These are phyloP conservation scores for Chlorencoelia australis DNA, from an alignment of 2,329 filamentous ascomycete genomes.

Conservation along the genomic window DNA sequence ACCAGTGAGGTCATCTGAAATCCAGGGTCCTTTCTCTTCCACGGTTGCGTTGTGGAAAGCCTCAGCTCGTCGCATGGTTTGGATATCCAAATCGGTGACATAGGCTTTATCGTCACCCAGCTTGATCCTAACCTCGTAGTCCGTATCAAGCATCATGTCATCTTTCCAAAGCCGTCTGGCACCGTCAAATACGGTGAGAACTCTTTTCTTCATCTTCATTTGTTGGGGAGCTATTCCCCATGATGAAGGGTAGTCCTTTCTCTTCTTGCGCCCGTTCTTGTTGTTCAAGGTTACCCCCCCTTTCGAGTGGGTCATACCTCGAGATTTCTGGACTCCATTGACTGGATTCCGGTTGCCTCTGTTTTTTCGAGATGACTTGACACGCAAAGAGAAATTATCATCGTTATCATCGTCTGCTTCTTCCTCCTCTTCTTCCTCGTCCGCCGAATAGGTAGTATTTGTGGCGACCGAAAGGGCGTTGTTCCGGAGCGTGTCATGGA, in stretches of 20 bases:
- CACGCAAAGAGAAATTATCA: slow-evolving; percentile 45
- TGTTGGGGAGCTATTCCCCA: slow-evolving; percentile 90
- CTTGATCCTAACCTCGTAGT: slow-evolving; percentile 84
- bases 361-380: slow-evolving; percentile 32
- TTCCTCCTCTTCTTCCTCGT: slow-evolving; percentile 40
- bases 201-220: slow-evolving; percentile 98
- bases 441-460: slow-evolving; percentile 38
- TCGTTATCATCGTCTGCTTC: slow-evolving; percentile 46
- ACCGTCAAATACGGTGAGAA: slow-evolving; percentile 87
- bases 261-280: slow-evolving; percentile 73
- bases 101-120: slow-evolving; percentile 55
- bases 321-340: slow-evolving; percentile 54
- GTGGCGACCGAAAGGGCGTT: slow-evolving; percentile 34
- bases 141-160: slow-evolving; percentile 95
- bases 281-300: slow-evolving; percentile 54
- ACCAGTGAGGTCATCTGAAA: slow-evolving; percentile 59
- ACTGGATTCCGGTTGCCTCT: slow-evolving; percentile 24
- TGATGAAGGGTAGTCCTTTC: slow-evolving; percentile 83
- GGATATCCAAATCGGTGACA: slow-evolving; percentile 85
- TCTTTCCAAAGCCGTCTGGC: slow-evolving; percentile 85
- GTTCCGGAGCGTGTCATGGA: slow-evolving; percentile 53
- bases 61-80: slow-evolving; percentile 80
- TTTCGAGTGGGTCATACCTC: slow-evolving; percentile 68
- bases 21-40: slow-evolving; percentile 80
- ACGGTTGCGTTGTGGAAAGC: slow-evolving; percentile 71